Percentiles rank a stretch among this genome's conserved stretches.
Conservation (phyloP, 208 protist species). For the Wallacemonas sp. region DNA sequence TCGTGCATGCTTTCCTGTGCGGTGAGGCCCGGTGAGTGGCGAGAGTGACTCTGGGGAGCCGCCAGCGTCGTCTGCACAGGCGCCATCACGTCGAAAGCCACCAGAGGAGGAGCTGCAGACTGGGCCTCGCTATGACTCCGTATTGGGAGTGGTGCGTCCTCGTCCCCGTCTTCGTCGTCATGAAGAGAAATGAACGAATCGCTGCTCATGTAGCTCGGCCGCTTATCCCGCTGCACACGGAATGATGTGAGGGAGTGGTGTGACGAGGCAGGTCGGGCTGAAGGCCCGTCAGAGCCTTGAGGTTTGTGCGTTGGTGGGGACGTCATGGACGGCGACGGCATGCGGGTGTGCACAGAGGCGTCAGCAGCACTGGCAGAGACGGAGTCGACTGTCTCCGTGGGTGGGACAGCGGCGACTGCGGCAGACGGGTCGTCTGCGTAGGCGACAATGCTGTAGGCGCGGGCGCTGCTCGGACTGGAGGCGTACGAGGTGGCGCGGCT, state of each 20-base stretch:
- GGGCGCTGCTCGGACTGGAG: slow-evolving; percentile 2
- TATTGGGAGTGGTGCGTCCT: not conserved
- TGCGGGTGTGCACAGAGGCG: not conserved
- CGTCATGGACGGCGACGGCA: not conserved
- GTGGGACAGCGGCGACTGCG: no score
- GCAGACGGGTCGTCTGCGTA: not conserved
- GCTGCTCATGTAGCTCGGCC: not conserved
- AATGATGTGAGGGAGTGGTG: slow-evolving; percentile 12
- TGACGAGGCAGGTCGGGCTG: not conserved
- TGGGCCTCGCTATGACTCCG: not conserved
- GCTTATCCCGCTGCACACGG: not conserved
- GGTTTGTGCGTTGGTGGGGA: not conserved
- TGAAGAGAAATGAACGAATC: slow-evolving; percentile 6
- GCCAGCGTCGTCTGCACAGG: no score
- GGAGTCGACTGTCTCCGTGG: no score
- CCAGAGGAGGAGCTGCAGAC: no score
- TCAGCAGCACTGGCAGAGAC: not conserved
- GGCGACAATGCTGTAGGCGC: slow-evolving; percentile 4
- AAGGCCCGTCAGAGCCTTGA: not conserved
- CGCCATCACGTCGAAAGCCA: no score
- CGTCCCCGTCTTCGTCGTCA: not conserved
- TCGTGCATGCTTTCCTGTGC: not conserved
- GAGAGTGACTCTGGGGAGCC: no score
- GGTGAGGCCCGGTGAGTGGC: no score
- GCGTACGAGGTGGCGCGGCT: slow-evolving; percentile 14